These are phyloP conservation scores for Vaccinium macrocarpon DNA, from an alignment of 148 eudicot species.

Conservation along the genomic window DNA sequence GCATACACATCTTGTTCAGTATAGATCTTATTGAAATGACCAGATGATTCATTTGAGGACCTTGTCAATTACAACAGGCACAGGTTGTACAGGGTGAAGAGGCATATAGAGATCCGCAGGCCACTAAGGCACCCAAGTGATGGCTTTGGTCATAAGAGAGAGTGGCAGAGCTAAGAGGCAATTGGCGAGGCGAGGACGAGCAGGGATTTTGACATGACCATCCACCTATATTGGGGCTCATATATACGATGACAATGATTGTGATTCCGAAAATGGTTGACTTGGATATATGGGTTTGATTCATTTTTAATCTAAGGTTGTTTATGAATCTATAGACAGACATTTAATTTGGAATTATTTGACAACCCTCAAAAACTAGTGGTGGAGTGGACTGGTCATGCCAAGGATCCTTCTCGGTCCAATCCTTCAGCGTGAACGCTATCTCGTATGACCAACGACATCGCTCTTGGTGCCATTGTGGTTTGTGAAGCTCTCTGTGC, in stretches of 20 bases:
- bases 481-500: background rate
- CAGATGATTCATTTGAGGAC: slow-evolving; percentile 6
- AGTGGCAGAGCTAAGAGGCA: background rate
- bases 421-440: background rate
- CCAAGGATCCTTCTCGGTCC: background rate
- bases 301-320: background rate
- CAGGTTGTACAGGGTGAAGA: background rate
- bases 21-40: background rate
- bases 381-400: slow-evolving; percentile 3
- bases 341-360: background rate
- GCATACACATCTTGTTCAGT: background rate
- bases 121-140: background rate
- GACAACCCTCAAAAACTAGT: background rate
- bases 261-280: background rate
- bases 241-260: background rate
- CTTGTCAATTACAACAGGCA: background rate
- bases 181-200: background rate
- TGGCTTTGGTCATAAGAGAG: background rate
- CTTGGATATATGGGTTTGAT: background rate
- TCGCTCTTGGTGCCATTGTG: background rate
- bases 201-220: background rate
- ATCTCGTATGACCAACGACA: background rate
- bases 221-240: background rate
- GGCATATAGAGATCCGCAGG: background rate
- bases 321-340: background rate